Evolutionary conservation across 1,284 basidiomycete genomes (phyloP).

Genomic region (Leccinum insolens): DNA sequence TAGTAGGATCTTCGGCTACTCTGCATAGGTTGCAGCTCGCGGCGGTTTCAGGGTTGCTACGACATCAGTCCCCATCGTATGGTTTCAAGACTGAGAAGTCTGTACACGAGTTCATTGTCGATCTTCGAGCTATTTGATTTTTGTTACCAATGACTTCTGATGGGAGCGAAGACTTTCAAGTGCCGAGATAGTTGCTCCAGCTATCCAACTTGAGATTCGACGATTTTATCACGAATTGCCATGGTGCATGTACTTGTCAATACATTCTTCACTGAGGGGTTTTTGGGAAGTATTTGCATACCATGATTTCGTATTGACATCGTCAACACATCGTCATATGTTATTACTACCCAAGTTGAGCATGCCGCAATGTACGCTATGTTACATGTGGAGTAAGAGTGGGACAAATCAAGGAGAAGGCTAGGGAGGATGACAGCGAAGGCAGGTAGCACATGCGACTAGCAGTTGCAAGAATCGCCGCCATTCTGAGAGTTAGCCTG

Average conservation of each 20-base stretch:
- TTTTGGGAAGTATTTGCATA: background rate
- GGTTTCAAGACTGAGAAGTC: conserved; percentile 48
- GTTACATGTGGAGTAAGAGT: conserved; percentile 31
- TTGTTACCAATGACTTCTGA: conserved; percentile 33
- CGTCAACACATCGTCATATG: conserved; percentile 8
- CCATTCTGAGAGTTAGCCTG: conserved; percentile 50
- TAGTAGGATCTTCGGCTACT: conserved; percentile 41
- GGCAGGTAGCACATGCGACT: conserved; percentile 25
- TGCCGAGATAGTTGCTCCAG: background rate
- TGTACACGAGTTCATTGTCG: conserved; percentile 50
- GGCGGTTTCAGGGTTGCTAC: conserved; percentile 56
- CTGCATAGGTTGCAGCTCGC: conserved; percentile 56
- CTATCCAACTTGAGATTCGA: background rate
- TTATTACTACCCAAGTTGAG: conserved; percentile 34
- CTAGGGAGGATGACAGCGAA: conserved; percentile 2
- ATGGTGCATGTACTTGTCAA: background rate
- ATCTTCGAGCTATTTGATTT: conserved; percentile 42
- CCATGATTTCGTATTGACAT: conserved; percentile 12
- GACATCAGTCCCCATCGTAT: conserved; percentile 59
- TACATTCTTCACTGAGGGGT: background rate
- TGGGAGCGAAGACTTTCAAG: background rate
- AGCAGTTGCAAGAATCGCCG: conserved; percentile 77
- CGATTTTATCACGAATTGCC: background rate
- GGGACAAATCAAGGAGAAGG: conserved; percentile 15
- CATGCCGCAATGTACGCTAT: conserved; percentile 31